Conservation (phyloP, 805 yeast genomes). For the Wickerhamiella kazuoi region DNA sequence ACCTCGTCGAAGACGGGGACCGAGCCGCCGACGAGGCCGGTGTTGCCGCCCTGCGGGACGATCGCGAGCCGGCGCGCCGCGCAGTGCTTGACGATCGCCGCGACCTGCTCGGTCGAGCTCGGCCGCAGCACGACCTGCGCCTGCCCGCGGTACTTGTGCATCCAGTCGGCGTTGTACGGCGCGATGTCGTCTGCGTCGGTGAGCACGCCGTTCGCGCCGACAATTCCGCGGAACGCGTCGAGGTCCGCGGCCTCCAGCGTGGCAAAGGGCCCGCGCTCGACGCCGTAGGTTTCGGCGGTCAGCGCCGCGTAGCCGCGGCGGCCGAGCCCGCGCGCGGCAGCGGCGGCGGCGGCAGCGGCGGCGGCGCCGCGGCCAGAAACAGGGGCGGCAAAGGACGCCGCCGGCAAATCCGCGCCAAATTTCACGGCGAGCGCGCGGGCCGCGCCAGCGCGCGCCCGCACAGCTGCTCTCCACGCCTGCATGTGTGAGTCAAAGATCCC, state of each 20-base stretch:
- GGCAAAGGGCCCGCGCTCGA: constrained; percentile 34
- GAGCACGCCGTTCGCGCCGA: constrained; percentile 23
- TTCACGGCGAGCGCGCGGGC: too few relatives aligned
- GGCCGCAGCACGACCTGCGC: constrained; percentile 67
- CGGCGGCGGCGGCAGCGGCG: neutral
- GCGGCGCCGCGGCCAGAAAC: neutral
- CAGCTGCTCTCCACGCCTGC: too few relatives aligned
- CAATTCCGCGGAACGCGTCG: constrained; percentile 38
- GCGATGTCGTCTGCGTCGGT: constrained; percentile 47
- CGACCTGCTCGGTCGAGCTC: constrained; percentile 55
- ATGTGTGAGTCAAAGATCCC: too few relatives aligned
- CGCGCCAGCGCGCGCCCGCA: too few relatives aligned
- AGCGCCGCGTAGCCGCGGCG: constrained; percentile 19
- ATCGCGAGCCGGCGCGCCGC: constrained; percentile 61
- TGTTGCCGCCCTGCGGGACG: constrained; percentile 94
- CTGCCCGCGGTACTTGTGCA: constrained; percentile 82
- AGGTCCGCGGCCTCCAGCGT: constrained; percentile 39
- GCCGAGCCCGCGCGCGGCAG: neutral
- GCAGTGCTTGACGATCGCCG: constrained; percentile 62
- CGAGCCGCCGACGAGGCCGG: constrained; percentile 90
- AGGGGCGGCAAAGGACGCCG: too few relatives aligned
- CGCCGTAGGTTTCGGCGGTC: constrained; percentile 53
- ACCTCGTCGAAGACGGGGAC: constrained; percentile 85
- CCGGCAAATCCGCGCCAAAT: too few relatives aligned
- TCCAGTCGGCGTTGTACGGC: constrained; percentile 75